These are phyloP conservation scores for Daldinia loculata DNA, from an alignment of 495 filamentous ascomycete genomes.

Conservation along the genomic window DNA sequence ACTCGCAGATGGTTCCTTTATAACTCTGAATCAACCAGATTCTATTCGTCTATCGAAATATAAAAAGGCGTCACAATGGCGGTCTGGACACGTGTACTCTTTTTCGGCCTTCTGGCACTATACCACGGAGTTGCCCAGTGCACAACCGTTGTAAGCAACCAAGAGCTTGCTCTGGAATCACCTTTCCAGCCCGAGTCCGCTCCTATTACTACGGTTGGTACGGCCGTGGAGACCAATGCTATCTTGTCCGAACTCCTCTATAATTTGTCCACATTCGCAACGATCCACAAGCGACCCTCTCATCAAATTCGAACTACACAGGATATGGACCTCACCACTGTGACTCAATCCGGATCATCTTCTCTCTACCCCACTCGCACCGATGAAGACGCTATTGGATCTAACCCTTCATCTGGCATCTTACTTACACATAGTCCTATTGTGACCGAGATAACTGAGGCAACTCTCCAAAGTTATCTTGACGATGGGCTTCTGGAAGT, in stretches of 20 bases:
- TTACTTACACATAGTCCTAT: constrained; percentile 16
- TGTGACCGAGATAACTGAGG: constrained; percentile 12
- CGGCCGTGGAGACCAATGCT: neutral
- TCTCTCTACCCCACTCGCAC: constrained; percentile 6
- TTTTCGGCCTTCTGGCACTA: constrained; percentile 36
- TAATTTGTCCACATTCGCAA: constrained; percentile 29
- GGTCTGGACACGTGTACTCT: constrained; percentile 9
- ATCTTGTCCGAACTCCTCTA: neutral
- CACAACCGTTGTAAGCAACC: constrained; percentile 5
- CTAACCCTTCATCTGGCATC: neutral
- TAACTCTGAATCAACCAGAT: neutral
- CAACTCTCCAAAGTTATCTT: neutral
- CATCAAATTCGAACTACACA: constrained; percentile 6
- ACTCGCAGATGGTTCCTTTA: neutral
- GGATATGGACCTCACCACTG: neutral
- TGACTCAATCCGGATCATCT: neutral
- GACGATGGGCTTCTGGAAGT: too few relatives aligned
- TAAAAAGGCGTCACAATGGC: constrained; percentile 6
- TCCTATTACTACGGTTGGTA: neutral
- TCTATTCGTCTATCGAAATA: neutral
- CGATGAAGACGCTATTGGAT: constrained; percentile 9
- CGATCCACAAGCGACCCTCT: constrained; percentile 12
- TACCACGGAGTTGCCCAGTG: constrained; percentile 17
- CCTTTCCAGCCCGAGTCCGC: neutral
- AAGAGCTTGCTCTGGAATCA: constrained; percentile 2